Conservation (phyloP, 805 yeast genomes). For the Huiozyma sinensis region DNA sequence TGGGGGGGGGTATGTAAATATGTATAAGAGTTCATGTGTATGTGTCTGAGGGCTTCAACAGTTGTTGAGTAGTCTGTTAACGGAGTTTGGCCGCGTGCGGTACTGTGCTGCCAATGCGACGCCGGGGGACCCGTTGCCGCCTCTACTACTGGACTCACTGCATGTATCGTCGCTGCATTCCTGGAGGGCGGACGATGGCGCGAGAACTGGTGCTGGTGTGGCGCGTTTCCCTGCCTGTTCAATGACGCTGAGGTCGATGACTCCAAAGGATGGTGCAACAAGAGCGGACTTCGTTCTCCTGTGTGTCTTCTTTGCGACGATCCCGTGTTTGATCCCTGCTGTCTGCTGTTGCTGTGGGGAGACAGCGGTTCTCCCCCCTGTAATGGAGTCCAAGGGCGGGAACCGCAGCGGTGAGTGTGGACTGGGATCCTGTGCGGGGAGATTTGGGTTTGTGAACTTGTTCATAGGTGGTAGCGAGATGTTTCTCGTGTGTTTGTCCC, state of each 20-base stretch:
- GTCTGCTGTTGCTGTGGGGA: not conserved
- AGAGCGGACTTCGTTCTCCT: conserved; percentile 20
- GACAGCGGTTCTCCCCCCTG: not conserved
- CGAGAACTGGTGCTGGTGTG: not conserved
- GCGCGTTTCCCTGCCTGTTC: conserved; percentile 7
- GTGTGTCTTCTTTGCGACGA: conserved; percentile 6
- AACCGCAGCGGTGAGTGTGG: too few relatives aligned
- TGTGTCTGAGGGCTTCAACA: not conserved
- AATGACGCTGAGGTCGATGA: conserved; percentile 21
- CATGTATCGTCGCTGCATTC: conserved; percentile 20
- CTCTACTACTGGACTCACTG: conserved; percentile 23
- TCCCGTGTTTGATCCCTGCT: not conserved
- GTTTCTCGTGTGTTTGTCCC: conserved; percentile 12
- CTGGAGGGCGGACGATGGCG: not conserved
- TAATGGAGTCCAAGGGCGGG: conserved; percentile 12
- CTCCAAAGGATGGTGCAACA: conserved; percentile 16
- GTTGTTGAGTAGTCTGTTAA: conserved; percentile 6
- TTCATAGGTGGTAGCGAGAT: conserved; percentile 15
- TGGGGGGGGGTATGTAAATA: too few relatives aligned
- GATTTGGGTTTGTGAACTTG: conserved; percentile 2
- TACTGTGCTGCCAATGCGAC: conserved; percentile 3
- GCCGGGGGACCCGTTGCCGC: conserved; percentile 13
- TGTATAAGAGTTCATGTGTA: too few relatives aligned
- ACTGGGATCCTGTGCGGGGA: conserved; percentile 3
- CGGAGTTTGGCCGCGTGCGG: conserved; percentile 7